Conservation (phyloP, 768 basidiomycete species). For the Lactifluus volemus region DNA sequence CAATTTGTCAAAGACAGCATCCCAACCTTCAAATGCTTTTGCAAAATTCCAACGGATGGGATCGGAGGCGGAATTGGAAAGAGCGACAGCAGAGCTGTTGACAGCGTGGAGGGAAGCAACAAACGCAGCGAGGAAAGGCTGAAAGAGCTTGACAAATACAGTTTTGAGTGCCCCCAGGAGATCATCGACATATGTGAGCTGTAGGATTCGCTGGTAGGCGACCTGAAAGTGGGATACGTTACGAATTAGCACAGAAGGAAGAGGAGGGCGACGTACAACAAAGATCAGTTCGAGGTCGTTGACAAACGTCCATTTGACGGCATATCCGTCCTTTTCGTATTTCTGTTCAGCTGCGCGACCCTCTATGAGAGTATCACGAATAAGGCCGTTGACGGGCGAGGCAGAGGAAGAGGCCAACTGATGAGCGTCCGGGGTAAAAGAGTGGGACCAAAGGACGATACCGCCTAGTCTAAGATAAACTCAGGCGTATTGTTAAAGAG, state of each 20-base stretch:
- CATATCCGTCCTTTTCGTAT: constrained; percentile 91
- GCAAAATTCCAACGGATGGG: constrained; percentile 56
- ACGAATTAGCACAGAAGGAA: neutral
- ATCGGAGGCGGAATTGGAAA: constrained; percentile 29
- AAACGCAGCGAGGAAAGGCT: constrained; percentile 75
- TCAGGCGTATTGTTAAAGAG: neutral
- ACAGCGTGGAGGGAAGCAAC: constrained; percentile 72
- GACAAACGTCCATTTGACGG: constrained; percentile 88
- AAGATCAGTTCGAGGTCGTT: constrained; percentile 97
- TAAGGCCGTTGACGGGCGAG: constrained; percentile 82
- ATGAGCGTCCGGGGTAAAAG: constrained; percentile 83
- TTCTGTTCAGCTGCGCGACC: constrained; percentile 73
- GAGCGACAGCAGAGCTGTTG: constrained; percentile 33
- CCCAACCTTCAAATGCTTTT: constrained; percentile 72
- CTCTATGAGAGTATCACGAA: constrained; percentile 88
- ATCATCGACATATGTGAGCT: constrained; percentile 88
- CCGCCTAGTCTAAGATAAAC: constrained; percentile 48
- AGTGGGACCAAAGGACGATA: constrained; percentile 88
- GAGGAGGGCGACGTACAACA: constrained; percentile 51
- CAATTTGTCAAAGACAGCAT: constrained; percentile 67
- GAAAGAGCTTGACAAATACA: constrained; percentile 80
- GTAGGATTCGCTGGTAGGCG: constrained; percentile 93
- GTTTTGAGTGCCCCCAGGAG: constrained; percentile 72
- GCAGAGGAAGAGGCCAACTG: constrained; percentile 58
- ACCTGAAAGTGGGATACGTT: constrained; percentile 42